Evolutionary conservation across 352 stramenopile genomes (phyloP), one percentile per base, ranked within the genome.

Genomic region (Pythium biforme): DNA sequence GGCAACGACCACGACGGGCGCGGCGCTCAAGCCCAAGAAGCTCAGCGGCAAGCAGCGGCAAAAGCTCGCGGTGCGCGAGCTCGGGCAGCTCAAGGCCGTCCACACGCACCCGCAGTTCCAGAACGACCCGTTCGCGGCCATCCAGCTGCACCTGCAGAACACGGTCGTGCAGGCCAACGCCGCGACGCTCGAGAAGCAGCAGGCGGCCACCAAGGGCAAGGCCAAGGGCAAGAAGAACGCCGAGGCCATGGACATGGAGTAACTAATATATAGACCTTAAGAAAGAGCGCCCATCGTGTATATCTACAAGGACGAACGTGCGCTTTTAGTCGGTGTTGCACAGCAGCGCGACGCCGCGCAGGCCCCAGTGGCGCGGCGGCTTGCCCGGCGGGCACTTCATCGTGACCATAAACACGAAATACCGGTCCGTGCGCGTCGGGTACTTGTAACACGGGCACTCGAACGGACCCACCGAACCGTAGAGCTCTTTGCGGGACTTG

Each of bases 371-470:
- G 31, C 90, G 87, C 17, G 95, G 91, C 34, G 83, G 85, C 48
- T 98, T 79, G 20, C 95, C 96, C 17, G 79, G 75, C 33, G 84
- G 83, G 73, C 86, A 95, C 68, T 93, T 92, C 83, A 95, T 93
- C 26, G 83, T 95, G 47, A 98, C 94, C 77, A 96, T 98, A 58
- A 98, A 98, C 64, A 99, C 94, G 62, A 98, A 97, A 75, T 98
- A 98, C 19, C 91, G 86, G 63, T 99, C 97, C 37, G 92, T 98
- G 23, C 97, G 86, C 23, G 63, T 90, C 19, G 89, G 81, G 75
- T 99, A 99, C 83, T 98, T 99, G 89, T 99, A 99, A 59, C 97
- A 93, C 31, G 97, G 94, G 69, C 90, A 98, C 72, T 98, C 92
- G 66, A 98, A 99, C 1, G 94, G 90, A 1, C 94, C 94, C 3